Base-by-base conservation (phyloP, 352 stramenopile species). In the Phytopythium sindhum region DNA sequence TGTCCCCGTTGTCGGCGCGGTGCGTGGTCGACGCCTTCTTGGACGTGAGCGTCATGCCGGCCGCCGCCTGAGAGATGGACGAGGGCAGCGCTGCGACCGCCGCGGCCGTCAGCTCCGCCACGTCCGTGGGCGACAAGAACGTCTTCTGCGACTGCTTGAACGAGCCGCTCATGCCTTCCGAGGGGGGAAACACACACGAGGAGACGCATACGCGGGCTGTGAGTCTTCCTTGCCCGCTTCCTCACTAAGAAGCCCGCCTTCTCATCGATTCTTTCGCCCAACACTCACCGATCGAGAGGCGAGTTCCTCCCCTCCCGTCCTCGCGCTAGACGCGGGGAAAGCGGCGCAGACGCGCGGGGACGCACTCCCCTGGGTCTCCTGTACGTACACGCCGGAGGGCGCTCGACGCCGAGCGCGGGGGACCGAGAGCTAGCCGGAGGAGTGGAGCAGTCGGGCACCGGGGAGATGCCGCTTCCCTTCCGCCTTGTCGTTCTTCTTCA, bases 41-140 rank as follows among this genome's bases (percentile, higher is more conserved):
- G 33, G 64, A 57, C 42, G 71, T 77, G 37, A 80, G 79, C 58
- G 67, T 68, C 47, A 84, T 60, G 64, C 70, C 72, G 45, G 75
- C 68, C 9, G 65, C 66, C 33, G 65, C 69, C 59, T 88, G 78
- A 55, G 80, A 78, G 63, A 91, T 77, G 31, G 80, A 86, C 52
- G 81, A 75, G 48, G 83, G 83, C 59, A 91, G 65, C 28, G 81
- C 83, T 4, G 83, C 83, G 24, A 91, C 83, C 12, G 83, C 81
- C 60, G 83, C 83, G 52, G 83, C 83, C 23, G 83, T 90, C 64
- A 92, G 77, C 61, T 92, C 83, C 5, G 81, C 81, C n/a, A 92
- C 80, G 61, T 92, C 81, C 19, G 83, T 87, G 15, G 79, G 78
- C 60, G 83, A 90, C 74, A 81, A 74, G 54, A 92, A 88, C 45